Percentiles rank a stretch among this genome's conserved stretches.
These are phyloP conservation scores for Alternaria sp. DNA, from an alignment of 2,329 filamentous ascomycete species.

Conservation along the genomic window DNA sequence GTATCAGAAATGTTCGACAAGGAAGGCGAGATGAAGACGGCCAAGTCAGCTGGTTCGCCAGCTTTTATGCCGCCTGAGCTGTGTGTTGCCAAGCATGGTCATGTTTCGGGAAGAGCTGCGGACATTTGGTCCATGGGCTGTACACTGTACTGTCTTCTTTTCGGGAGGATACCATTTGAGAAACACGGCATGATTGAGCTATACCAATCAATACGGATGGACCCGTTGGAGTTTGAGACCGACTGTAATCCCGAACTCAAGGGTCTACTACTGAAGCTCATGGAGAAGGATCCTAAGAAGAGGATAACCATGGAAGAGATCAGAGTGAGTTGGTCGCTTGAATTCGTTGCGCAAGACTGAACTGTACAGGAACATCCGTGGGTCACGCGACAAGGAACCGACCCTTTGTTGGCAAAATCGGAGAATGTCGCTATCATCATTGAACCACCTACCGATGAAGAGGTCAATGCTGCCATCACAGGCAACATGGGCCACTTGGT, in stretches of 20 bases:
- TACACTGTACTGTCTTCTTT: slow-evolving; percentile 89
- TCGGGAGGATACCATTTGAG: slow-evolving; percentile 88
- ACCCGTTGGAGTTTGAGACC: slow-evolving; percentile 68
- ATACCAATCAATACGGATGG: slow-evolving; percentile 84
- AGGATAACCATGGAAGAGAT: slow-evolving; percentile 84
- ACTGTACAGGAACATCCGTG: slow-evolving; percentile 80
- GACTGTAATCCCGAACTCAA: slow-evolving; percentile 73
- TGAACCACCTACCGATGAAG: slow-evolving; percentile 85
- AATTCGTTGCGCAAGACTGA: slow-evolving; percentile 19
- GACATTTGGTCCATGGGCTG: slow-evolving; percentile 99
- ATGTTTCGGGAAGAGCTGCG: slow-evolving; percentile 86
- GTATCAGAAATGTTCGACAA: slow-evolving; percentile 99
- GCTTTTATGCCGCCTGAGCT: slow-evolving; percentile 94
- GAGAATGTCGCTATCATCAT: slow-evolving; percentile 87
- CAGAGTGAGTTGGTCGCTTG: slow-evolving; percentile 66
- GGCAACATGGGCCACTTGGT: slow-evolving; percentile 86
- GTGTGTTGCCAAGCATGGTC: slow-evolving; percentile 83
- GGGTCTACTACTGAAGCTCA: slow-evolving; percentile 74
- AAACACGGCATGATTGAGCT: slow-evolving; percentile 80
- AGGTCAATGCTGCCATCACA: slow-evolving; percentile 90
- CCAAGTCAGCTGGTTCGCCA: slow-evolving; percentile 92
- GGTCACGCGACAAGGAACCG: slow-evolving; percentile 83
- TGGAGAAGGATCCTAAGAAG: slow-evolving; percentile 85
- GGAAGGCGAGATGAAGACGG: slow-evolving; percentile 83
- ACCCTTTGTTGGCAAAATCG: slow-evolving; percentile 78